phyloP scores from a whole-genome alignment of 495 filamentous ascomycete genomes.

The Daldinia childiae region DNA sequence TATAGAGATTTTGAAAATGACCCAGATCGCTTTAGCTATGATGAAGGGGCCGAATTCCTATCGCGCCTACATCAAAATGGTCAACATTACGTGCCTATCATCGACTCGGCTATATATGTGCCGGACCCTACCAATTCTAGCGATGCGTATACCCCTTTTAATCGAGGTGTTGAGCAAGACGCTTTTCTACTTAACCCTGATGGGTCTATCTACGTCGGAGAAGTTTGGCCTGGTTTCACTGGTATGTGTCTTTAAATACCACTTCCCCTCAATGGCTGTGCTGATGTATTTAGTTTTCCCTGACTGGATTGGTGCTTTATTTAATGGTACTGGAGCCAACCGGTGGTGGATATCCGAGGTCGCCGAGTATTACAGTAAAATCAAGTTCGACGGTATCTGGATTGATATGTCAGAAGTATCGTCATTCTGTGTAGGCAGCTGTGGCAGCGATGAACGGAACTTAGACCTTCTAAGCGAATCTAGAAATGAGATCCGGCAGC shows the following conservation, averaged over 20 bases:
- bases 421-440: slow-evolving; percentile 84
- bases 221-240: slow-evolving; percentile 89
- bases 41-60: slow-evolving; percentile 73
- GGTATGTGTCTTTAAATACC: slow-evolving; percentile 33
- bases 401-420: slow-evolving; percentile 88
- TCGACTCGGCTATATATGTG: slow-evolving; percentile 84
- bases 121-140: slow-evolving; percentile 75
- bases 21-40: slow-evolving; percentile 68
- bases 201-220: slow-evolving; percentile 76
- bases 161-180: slow-evolving; percentile 69
- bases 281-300: slow-evolving; percentile 60
- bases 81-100: slow-evolving; percentile 82
- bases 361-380: slow-evolving; percentile 64
- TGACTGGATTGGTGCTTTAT: slow-evolving; percentile 65
- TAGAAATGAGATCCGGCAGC: slow-evolving; percentile 67
- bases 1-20: slow-evolving; percentile 80
- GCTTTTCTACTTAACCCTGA: slow-evolving; percentile 76
- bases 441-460: slow-evolving; percentile 72
- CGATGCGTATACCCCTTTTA: slow-evolving; percentile 76
- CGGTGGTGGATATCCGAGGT: slow-evolving; percentile 81
- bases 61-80: slow-evolving; percentile 68
- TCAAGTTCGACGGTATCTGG: slow-evolving; percentile 86
- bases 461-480: slow-evolving; percentile 76
- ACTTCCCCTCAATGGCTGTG: slow-evolving; percentile 54
- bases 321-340: slow-evolving; percentile 66